Base-by-base conservation (phyloP, 2,329 filamentous ascomycete genomes). In the Penicillium sp. region DNA sequence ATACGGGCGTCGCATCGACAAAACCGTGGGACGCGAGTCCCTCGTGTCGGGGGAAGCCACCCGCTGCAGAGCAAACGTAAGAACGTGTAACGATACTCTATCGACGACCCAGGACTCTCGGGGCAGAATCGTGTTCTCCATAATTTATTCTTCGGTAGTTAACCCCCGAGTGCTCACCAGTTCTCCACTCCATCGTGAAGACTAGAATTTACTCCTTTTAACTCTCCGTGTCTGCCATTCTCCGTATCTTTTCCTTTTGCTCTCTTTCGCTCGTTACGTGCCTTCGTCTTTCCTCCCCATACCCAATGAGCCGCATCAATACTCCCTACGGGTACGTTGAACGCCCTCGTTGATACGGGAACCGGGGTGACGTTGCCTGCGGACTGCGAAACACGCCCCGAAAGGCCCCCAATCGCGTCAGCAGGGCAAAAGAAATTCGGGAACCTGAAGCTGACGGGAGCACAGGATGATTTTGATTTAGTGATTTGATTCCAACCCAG, bases 401-500 rank as follows among this genome's bases (percentile, higher is more conserved):
- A 38, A 27, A 43, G 38, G 27, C 47, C 44, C 51, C 54, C 48
- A 30, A 44, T 31, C 20, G 18, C 16, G 9, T 44, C 27, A 38
- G 35, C 35, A 20, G n/a, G n/a, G 16, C 30, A 22, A 30, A 38
- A n/a, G 14, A 10, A 24, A 18, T 5, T 11, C 6, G 30, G 33
- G 28, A 35, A 13, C 24, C 11, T 33, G 30, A 35, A 43, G 48
- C 48, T 51, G 43, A 51, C 48, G 45, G 46, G 51, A 51, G 50
- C 44, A 61, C 60, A 63, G 61, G 57, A 63, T 63, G 61, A 55
- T 61, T 63, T 63, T 20, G 35, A 38, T 20, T 38, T 57, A 60
- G 54, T 58, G 53, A 55, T 62, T 62, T 49, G 44, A 54, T 50
- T 60, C 41, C 48, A 42, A 61, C 51, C 53, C 49, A 60, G 51